Evolutionary conservation across 441 rosid species (phyloP), one percentile per base, ranked within the genome.

Genomic region (Raphanus hybrid): DNA sequence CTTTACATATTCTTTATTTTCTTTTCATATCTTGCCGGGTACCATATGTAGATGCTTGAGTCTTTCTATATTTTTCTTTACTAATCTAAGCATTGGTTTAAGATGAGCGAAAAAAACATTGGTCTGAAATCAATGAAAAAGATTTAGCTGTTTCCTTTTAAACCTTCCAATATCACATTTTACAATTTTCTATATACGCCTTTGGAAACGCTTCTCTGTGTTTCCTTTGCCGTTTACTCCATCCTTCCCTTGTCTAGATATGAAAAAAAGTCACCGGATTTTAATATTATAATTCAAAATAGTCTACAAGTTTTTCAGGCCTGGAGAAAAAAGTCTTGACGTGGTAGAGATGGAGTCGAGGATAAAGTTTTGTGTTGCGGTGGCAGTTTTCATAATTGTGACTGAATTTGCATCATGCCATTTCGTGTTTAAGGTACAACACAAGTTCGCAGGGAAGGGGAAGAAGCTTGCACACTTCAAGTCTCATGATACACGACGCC

Each of bases 401-500:
- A 26, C 2, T 14, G 70, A 67, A 58, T 50, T 77, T 18, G 70
- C 79, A 0, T 50, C 62, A 12, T 85, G 79, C 11, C 88, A 89
- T 72, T 0, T 84, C 27, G 88, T 87, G 62, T 83, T 91, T 20
- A 35, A 87, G 37, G 96, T 92, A 1, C 82, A 86, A 37, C 83
- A 82, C 78, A 91, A 87, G 74, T 91, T 87, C 67, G 84, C 79
- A 34, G 90, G 89, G 0, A 71, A 71, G n/a, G 82, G 67, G 75
- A 85, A 76, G 45, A 79, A 79, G 34, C 81, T 90, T 20, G 76
- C 75, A 32, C 91, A 85, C 5, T 62, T 86, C 52, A 88, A 76
- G 69, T 81, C 85, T 18, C 98, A 92, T 77, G 98, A 92, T 76
- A 70, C 74, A 55, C 84, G 27, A 72, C 98, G 95, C 10, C 97